Conservation (phyloP, 75 land plant genomes). For the Cryptomeria japonica region DNA sequence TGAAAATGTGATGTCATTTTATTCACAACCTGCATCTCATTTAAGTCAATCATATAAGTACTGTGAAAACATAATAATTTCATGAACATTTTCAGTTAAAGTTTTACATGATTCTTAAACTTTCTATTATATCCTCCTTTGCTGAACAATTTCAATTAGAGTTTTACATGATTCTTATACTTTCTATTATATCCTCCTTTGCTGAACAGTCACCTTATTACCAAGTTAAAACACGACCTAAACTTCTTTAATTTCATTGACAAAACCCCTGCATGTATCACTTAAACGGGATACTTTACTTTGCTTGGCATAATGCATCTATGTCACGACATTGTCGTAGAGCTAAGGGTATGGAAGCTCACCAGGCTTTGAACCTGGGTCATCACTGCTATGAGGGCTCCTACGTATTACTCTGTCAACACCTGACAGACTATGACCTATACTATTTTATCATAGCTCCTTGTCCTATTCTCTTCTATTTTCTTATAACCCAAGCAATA, state of each 20-base stretch:
- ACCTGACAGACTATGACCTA: too few relatives aligned
- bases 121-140: not conserved
- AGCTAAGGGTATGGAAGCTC: not conserved
- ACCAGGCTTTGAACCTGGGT: not conserved
- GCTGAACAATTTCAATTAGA: not conserved
- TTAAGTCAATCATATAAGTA: not conserved
- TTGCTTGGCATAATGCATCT: not conserved
- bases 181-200: not conserved
- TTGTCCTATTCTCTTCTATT: not conserved
- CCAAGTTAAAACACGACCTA: not conserved
- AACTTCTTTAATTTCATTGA: not conserved
- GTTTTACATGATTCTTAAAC: not conserved
- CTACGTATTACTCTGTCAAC: too few relatives aligned
- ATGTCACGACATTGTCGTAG: not conserved
- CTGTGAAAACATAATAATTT: not conserved
- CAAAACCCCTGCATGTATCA: not conserved
- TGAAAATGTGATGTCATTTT: conserved; percentile 42
- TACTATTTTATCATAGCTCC: not conserved
- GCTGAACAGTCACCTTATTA: not conserved
- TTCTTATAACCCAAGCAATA: not conserved
- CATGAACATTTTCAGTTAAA: not conserved
- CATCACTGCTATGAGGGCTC: too few relatives aligned
- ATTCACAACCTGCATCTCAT: conserved; percentile 12
- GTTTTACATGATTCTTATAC: not conserved
- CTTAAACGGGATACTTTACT: not conserved